Percentiles rank a stretch among this genome's conserved stretches.
These are phyloP conservation scores for Henckelia pumila DNA, from an alignment of 257 asterid species.

Conservation along the genomic window DNA sequence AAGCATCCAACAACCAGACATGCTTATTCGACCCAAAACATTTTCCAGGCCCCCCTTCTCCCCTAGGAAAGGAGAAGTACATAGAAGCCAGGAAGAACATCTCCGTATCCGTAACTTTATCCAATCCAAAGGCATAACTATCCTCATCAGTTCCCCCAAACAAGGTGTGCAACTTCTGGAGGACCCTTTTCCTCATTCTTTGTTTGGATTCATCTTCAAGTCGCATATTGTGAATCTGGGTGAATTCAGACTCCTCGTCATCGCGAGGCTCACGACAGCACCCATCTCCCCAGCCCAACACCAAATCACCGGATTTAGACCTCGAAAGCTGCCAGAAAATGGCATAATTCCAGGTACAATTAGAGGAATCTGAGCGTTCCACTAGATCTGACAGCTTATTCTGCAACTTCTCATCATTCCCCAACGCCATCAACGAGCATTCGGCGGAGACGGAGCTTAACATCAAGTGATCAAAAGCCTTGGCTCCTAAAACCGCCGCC, in stretches of 20 bases:
- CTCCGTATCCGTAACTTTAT: slow-evolving; percentile 90
- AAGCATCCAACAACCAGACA: slow-evolving; percentile 62
- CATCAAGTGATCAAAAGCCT: slow-evolving; percentile 79
- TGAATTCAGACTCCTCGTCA: slow-evolving; percentile 60
- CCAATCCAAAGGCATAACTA: slow-evolving; percentile 81
- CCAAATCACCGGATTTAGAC: slow-evolving; percentile 85
- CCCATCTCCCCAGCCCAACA: slow-evolving; percentile 97
- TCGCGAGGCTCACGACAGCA: slow-evolving; percentile 83
- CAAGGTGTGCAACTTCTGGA: slow-evolving; percentile 64
- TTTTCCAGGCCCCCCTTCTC: slow-evolving; percentile 89
- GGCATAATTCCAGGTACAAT: slow-evolving; percentile 88
- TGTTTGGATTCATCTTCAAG: slow-evolving; percentile 76
- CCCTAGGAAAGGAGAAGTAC: slow-evolving; percentile 84
- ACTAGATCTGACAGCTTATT: slow-evolving; percentile 93
- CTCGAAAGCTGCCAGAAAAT: slow-evolving; percentile 91
- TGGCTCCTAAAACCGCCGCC: slow-evolving; percentile 66
- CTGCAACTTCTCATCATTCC: slow-evolving; percentile 79
- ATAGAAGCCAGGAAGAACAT: slow-evolving; percentile 95
- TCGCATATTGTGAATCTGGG: slow-evolving; percentile 46
- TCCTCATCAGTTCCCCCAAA: slow-evolving; percentile 87
- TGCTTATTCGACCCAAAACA: slow-evolving; percentile 65
- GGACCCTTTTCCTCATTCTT: slow-evolving; percentile 86
- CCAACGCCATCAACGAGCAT: slow-evolving; percentile 75
- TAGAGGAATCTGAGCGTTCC: slow-evolving; percentile 55
- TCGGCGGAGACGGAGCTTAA: slow-evolving; percentile 73